Evolutionary conservation across 352 stramenopile genomes (phyloP).

Genomic region (Pythium utonaiense): DNA sequence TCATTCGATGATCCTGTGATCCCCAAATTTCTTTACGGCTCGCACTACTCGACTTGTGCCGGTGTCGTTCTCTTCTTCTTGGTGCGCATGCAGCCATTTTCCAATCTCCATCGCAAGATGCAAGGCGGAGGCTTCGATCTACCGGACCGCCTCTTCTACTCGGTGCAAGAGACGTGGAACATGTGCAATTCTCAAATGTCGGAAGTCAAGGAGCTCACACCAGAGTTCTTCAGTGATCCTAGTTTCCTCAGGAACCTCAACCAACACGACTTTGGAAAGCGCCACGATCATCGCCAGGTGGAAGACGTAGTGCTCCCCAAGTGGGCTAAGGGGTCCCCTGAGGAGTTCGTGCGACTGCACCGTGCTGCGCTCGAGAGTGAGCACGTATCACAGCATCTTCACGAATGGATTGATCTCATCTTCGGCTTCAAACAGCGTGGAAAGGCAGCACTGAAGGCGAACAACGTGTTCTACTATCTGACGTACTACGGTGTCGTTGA

Average conservation of each 20-base stretch:
- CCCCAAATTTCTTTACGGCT: slow-evolving; percentile 87
- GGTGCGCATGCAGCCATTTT: slow-evolving; percentile 97
- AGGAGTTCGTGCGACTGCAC: slow-evolving; percentile 96
- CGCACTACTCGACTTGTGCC: slow-evolving; percentile 96
- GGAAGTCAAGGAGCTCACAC: slow-evolving; percentile 99
- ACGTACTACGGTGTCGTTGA: slow-evolving; percentile 95
- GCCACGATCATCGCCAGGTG: slow-evolving; percentile 48
- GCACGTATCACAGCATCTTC: slow-evolving; percentile 95
- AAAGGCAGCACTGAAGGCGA: slow-evolving; percentile 88
- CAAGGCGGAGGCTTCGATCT: slow-evolving; percentile 98
- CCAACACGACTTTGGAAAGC: slow-evolving; percentile 93
- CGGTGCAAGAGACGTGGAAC: slow-evolving; percentile 94
- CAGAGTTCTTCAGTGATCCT: slow-evolving; percentile 96
- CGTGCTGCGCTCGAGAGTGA: slow-evolving; percentile 97
- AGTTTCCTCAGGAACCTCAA: slow-evolving; percentile 97
- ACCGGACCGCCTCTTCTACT: slow-evolving; percentile 96
- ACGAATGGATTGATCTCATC: slow-evolving; percentile 99
- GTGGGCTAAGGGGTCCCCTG: slow-evolving; percentile 94
- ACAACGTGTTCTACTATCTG: slow-evolving; percentile 97
- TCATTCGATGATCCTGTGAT: slow-evolving; percentile 88
- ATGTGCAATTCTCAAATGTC: slow-evolving; percentile 97
- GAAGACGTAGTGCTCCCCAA: slow-evolving; percentile 95
- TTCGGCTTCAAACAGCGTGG: slow-evolving; percentile 99
- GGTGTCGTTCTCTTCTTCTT: slow-evolving; percentile 99
- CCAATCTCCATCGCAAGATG: slow-evolving; percentile 94